A percentile compares a stretch with the other conserved stretches of the same genome.
Evolutionary conservation across 2,329 filamentous ascomycete genomes (phyloP).

Genomic region (Monilinia polystroma): DNA sequence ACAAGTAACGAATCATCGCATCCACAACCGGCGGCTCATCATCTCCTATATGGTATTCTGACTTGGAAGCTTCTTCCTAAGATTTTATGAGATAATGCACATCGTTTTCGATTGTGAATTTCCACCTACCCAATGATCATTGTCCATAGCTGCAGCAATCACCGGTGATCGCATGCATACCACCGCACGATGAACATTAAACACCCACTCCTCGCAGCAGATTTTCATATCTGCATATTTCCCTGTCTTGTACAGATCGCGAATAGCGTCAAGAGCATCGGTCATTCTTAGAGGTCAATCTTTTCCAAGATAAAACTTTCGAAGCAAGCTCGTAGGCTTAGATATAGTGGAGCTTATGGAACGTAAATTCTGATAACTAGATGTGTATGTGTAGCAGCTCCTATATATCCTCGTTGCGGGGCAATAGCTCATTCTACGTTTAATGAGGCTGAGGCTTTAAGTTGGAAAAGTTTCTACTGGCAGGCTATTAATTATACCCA

Average conservation of each 20-base stretch:
- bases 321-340: neutral
- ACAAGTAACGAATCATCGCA: slow-evolving; percentile 76
- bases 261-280: slow-evolving; percentile 8
- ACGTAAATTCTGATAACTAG: neutral
- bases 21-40: slow-evolving; percentile 70
- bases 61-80: slow-evolving; percentile 14
- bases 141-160: slow-evolving; percentile 29
- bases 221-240: slow-evolving; percentile 32
- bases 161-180: slow-evolving; percentile 31
- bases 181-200: slow-evolving; percentile 29
- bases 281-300: neutral
- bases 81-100: neutral
- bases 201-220: slow-evolving; percentile 25
- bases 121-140: slow-evolving; percentile 25
- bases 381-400: neutral
- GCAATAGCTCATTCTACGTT: neutral
- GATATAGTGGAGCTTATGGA: neutral
- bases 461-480: neutral
- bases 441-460: neutral
- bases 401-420: neutral
- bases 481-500: neutral
- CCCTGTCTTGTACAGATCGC: slow-evolving; percentile 16
- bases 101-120: neutral
- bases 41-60: slow-evolving; percentile 53
- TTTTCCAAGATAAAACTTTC: neutral